Conservation (phyloP, 1,284 basidiomycete genomes). For the Caloboletus inedulis region DNA sequence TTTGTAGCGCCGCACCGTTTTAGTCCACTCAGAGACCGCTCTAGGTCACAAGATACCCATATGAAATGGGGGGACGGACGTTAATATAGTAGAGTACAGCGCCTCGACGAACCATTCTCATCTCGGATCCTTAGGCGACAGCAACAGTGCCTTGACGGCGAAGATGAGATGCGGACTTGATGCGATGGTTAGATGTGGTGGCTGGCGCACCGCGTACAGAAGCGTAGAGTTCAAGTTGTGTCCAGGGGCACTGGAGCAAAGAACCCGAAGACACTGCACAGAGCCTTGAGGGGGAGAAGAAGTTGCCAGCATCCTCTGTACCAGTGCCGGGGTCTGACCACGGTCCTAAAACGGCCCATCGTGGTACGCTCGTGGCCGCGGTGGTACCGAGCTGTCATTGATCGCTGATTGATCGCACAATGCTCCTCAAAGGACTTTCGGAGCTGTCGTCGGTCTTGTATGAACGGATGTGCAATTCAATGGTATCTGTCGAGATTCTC, state of each 20-base stretch:
- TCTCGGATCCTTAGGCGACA: constrained; percentile 5
- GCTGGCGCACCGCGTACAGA: constrained; percentile 8
- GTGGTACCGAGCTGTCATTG: constrained; percentile 3
- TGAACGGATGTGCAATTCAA: neutral
- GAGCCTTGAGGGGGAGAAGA: constrained; percentile 13
- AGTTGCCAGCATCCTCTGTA: neutral
- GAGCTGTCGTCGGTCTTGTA: neutral
- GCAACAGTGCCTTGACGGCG: constrained; percentile 13
- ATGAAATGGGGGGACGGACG: neutral
- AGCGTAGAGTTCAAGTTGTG: constrained; percentile 1
- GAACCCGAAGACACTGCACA: constrained; percentile 18
- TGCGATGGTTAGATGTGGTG: neutral
- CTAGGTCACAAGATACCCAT: neutral
- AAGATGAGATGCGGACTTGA: constrained; percentile 10
- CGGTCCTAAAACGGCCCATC: constrained; percentile 1
- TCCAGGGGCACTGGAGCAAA: neutral
- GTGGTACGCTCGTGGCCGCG: constrained; percentile 16
- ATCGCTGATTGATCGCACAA: constrained; percentile 18
- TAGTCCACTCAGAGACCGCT: constrained; percentile 3
- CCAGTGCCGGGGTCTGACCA: constrained; percentile 13
- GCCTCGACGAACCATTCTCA: neutral
- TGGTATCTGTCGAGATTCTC: neutral
- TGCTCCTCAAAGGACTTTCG: neutral
- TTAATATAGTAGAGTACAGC: constrained; percentile 6
- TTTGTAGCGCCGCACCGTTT: neutral